Conservation (phyloP, 2,329 filamentous ascomycete genomes). For the Pseudodiploospora longispora region DNA sequence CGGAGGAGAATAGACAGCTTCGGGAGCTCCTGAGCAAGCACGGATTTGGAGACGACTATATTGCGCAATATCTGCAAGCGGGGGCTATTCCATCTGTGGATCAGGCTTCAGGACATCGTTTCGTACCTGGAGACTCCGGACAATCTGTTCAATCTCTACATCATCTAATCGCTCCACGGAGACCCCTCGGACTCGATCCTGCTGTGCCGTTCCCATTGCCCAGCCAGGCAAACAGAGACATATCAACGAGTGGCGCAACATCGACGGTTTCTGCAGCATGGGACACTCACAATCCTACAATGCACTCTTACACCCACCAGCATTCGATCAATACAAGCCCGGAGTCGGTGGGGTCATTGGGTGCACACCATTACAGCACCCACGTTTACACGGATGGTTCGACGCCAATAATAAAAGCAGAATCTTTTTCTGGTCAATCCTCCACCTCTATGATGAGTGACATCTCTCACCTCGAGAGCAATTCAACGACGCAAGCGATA, state of each 20-base stretch:
- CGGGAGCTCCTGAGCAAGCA: constrained; percentile 48
- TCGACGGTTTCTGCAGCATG: constrained; percentile 24
- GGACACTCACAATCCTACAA: constrained; percentile 21
- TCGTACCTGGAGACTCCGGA: constrained; percentile 15
- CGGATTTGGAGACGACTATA: constrained; percentile 49
- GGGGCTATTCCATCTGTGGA: constrained; percentile 9
- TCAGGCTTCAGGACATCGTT: constrained; percentile 9
- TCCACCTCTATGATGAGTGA: constrained; percentile 1
- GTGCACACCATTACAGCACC: constrained; percentile 4
- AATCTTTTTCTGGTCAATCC: background rate
- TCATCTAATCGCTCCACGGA: constrained; percentile 28
- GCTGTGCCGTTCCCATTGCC: constrained; percentile 19
- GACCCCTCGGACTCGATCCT: constrained; percentile 21
- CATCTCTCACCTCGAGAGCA: constrained; percentile 3
- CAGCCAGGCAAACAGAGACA: constrained; percentile 24
- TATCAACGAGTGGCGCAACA: constrained; percentile 24
- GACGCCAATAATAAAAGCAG: background rate
- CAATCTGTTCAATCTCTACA: constrained; percentile 27
- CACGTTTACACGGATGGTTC: constrained; percentile 5
- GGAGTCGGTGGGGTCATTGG: background rate
- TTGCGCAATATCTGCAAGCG: constrained; percentile 34
- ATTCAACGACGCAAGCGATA: constrained; percentile 1
- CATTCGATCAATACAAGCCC: background rate
- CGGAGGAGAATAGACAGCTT: constrained; percentile 61
- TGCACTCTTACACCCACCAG: constrained; percentile 19